phyloP scores from a whole-genome alignment of 805 yeast species.

The Lachancea thermotolerans region DNA sequence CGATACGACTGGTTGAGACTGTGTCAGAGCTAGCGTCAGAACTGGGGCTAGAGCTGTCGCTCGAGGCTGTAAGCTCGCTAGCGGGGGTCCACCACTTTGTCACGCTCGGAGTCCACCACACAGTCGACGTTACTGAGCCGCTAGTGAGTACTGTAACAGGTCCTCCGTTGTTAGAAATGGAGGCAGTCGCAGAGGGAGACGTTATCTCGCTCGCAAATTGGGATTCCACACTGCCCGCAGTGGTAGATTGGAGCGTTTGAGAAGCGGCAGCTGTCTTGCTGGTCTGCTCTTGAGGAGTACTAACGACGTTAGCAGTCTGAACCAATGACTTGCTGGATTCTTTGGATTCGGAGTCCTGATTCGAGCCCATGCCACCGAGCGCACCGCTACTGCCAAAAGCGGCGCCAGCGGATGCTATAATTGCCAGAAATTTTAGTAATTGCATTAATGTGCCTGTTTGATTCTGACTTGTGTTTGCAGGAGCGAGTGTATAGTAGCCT shows the following conservation, averaged over 20 bases:
- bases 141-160: conserved; percentile 22
- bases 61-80: conserved; percentile 10
- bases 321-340: neutral
- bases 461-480: too few relatives aligned
- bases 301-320: conserved; percentile 8
- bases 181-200: conserved; percentile 12
- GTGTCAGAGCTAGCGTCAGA: neutral
- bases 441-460: neutral
- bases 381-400: neutral
- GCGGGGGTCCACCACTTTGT: conserved; percentile 11
- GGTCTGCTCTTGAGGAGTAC: neutral
- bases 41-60: conserved; percentile 1
- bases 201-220: too few relatives aligned
- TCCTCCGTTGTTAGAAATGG: conserved; percentile 8
- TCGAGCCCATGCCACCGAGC: neutral
- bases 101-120: conserved; percentile 27
- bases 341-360: neutral
- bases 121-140: conserved; percentile 19
- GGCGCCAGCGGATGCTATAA: neutral
- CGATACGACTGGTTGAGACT: neutral
- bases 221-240: neutral
- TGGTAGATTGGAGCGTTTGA: neutral
- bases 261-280: conserved; percentile 2
- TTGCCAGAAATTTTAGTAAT: neutral
- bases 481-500: neutral